Conservation (phyloP, 495 filamentous ascomycete species). For the Melanomma pulvis-pyrius region DNA sequence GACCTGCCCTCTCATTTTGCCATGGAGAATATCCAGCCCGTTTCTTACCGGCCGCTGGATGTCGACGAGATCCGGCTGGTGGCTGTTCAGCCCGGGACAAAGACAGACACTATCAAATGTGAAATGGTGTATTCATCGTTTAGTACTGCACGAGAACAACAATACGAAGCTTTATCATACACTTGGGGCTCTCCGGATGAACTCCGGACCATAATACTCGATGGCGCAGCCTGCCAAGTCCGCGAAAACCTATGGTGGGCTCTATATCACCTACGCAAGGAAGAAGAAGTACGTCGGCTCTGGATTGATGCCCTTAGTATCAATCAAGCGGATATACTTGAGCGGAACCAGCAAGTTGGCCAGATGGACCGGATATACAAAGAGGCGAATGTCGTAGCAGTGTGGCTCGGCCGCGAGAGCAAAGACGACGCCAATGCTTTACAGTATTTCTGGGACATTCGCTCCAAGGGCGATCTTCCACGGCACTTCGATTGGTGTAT, state of each 20-base stretch:
- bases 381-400: background rate
- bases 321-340: background rate
- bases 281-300: background rate
- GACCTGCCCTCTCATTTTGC: too few species aligned
- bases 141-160: background rate
- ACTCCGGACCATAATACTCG: background rate
- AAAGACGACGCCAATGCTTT: background rate
- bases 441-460: background rate
- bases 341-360: conserved; percentile 6
- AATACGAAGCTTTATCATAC: background rate
- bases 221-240: background rate
- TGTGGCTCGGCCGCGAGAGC: conserved; percentile 8
- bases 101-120: background rate
- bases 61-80: background rate
- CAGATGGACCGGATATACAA: conserved; percentile 9
- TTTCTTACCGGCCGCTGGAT: background rate
- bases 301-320: conserved; percentile 12
- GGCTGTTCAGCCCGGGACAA: background rate
- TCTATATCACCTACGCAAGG: background rate
- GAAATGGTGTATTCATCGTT: background rate
- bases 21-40: background rate
- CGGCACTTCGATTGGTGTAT: too few species aligned
- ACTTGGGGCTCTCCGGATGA: background rate
- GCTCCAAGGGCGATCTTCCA: background rate
- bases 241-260: conserved; percentile 2